Evolutionary conservation across 331 rosid species (phyloP).

Genomic region (Pyrus hybrid): DNA sequence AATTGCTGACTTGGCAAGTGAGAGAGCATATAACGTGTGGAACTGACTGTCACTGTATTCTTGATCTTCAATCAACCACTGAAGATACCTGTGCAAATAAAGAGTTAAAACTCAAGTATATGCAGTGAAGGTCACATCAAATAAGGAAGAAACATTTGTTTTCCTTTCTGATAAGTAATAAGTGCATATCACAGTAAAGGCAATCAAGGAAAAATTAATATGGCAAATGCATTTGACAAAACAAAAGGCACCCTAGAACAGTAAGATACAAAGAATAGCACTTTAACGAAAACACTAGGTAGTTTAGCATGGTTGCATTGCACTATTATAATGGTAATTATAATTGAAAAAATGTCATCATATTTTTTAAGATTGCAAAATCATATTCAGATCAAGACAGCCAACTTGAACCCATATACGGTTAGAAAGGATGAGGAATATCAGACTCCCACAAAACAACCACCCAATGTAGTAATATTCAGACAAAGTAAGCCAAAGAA

Average conservation of each 20-base stretch:
- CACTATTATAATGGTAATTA: background rate
- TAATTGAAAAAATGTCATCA: background rate
- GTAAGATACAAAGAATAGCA: background rate
- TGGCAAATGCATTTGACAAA: background rate
- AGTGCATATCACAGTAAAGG: background rate
- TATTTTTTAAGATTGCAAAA: background rate
- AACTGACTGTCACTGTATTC: slow-evolving; percentile 65
- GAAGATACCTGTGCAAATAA: slow-evolving; percentile 62
- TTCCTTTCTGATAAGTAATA: background rate
- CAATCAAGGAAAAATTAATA: background rate
- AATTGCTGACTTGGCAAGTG: slow-evolving; percentile 83
- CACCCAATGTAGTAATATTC: background rate
- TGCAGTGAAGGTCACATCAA: background rate
- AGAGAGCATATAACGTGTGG: slow-evolving; percentile 87
- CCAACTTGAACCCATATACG: background rate
- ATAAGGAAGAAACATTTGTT: background rate
- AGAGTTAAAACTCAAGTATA: background rate
- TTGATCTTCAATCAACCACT: slow-evolving; percentile 93
- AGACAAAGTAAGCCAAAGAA: too few species aligned
- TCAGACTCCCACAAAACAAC: background rate
- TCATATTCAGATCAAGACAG: background rate
- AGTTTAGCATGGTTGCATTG: background rate
- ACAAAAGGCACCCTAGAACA: background rate
- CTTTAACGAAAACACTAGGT: background rate
- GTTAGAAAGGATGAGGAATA: background rate